These are phyloP conservation scores for Mikania micrantha DNA, from an alignment of 129 eudicot genomes.

Conservation along the genomic window DNA sequence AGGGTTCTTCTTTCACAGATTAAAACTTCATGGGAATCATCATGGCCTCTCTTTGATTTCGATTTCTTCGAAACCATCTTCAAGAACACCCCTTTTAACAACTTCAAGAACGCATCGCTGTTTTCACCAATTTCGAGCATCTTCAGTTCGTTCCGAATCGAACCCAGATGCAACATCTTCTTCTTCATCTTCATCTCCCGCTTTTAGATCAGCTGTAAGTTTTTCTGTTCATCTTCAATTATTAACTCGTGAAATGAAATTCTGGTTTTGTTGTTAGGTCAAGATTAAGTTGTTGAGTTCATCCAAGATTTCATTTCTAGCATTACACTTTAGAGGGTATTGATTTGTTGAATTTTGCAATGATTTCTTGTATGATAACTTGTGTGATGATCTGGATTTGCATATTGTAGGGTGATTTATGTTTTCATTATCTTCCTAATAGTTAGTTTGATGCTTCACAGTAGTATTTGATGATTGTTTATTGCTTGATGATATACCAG, in stretches of 20 bases:
- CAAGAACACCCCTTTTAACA: conserved; percentile 21
- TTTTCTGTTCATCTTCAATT: background rate
- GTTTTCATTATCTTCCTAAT: background rate
- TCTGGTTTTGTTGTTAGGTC: background rate
- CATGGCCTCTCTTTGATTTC: conserved; percentile 27
- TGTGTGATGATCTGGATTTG: conserved; percentile 1
- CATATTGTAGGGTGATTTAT: background rate
- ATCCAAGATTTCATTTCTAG: conserved; percentile 2
- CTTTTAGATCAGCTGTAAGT: conserved; percentile 45
- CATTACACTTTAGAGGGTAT: background rate
- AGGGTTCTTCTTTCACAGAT: conserved; percentile 41
- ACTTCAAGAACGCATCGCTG: conserved; percentile 23
- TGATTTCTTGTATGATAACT: background rate
- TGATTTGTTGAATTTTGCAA: background rate
- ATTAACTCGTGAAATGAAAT: background rate
- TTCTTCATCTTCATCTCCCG: conserved; percentile 34
- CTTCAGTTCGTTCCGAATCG: conserved; percentile 41
- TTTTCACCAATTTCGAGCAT: conserved; percentile 42
- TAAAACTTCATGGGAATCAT: conserved; percentile 39
- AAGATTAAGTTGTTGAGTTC: background rate
- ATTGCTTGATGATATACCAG: background rate
- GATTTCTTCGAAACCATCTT: conserved; percentile 19
- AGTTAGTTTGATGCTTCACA: background rate
- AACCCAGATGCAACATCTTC: conserved; percentile 39
- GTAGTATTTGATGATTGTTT: background rate